Evolutionary conservation across 108 stramenopile genomes (phyloP).

Genomic region (Skeletonema potamos): DNA sequence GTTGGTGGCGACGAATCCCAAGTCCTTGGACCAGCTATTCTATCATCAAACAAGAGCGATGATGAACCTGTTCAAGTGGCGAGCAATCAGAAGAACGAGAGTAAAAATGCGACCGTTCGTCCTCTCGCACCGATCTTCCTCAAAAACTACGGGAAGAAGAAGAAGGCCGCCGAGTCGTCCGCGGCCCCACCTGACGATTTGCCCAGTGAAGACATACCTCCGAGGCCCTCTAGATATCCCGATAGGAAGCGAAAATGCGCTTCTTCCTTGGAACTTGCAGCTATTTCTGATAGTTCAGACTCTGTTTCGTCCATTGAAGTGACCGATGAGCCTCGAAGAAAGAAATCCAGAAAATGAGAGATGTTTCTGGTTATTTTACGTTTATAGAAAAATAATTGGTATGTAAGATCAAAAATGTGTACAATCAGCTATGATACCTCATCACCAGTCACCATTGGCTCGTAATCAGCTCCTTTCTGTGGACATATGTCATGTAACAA

Average conservation of each 20-base stretch:
- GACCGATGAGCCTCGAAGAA: constrained; percentile 8
- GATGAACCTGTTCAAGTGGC: background rate
- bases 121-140: constrained; percentile 18
- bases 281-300: constrained; percentile 22
- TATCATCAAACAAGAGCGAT: background rate
- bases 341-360: constrained; percentile 11
- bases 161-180: background rate
- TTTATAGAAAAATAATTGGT: background rate
- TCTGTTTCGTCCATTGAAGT: constrained; percentile 13
- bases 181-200: background rate
- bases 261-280: background rate
- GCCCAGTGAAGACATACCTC: background rate
- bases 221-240: constrained; percentile 13
- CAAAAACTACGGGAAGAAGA: constrained; percentile 12
- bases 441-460: constrained; percentile 16
- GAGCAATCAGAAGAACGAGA: background rate
- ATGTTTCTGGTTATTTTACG: background rate
- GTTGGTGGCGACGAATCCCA: background rate
- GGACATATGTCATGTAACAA: constrained; percentile 30
- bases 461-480: constrained; percentile 26
- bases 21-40: background rate
- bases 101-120: background rate
- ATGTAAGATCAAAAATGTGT: background rate
- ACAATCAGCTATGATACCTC: background rate
- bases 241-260: constrained; percentile 3